Percentiles rank a stretch among this genome's conserved stretches.
Evolutionary conservation across 441 rosid genomes (phyloP).

Genomic region (Corymbia citriodora): DNA sequence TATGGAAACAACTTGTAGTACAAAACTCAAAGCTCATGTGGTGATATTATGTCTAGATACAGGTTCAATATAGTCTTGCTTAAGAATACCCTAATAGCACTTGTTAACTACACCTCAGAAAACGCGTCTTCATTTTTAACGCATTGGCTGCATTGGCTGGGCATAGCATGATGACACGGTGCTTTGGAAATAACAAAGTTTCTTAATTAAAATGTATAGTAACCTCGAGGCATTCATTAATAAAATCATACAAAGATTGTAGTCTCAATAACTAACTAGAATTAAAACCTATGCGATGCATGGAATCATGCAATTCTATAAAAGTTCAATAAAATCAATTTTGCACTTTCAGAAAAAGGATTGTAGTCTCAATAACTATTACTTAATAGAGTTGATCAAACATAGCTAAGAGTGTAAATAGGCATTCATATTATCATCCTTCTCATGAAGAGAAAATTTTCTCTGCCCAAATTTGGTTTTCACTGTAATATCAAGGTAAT

Average conservation of each 20-base stretch:
- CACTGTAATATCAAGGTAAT: background rate
- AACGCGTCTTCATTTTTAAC: too few species aligned
- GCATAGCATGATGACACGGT: too few species aligned
- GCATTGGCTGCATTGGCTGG: too few species aligned
- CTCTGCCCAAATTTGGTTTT: background rate
- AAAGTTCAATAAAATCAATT: background rate
- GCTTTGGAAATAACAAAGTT: too few species aligned
- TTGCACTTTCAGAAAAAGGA: background rate
- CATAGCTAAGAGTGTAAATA: background rate
- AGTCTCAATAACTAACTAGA: too few species aligned
- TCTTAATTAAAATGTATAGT: too few species aligned
- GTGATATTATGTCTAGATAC: background rate
- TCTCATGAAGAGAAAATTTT: background rate
- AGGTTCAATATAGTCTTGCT: too few species aligned
- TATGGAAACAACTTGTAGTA: background rate
- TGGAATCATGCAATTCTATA: rapidly evolving
- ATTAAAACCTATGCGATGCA: too few species aligned
- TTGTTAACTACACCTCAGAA: too few species aligned
- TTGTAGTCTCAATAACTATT: background rate
- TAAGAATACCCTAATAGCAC: too few species aligned
- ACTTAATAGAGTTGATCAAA: background rate
- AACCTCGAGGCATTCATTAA: too few species aligned
- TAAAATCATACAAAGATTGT: too few species aligned
- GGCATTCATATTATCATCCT: background rate
- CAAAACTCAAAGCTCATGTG: background rate